These are phyloP conservation scores for Monosporascus sp. DNA, from an alignment of 2,329 filamentous ascomycete species.

Conservation along the genomic window DNA sequence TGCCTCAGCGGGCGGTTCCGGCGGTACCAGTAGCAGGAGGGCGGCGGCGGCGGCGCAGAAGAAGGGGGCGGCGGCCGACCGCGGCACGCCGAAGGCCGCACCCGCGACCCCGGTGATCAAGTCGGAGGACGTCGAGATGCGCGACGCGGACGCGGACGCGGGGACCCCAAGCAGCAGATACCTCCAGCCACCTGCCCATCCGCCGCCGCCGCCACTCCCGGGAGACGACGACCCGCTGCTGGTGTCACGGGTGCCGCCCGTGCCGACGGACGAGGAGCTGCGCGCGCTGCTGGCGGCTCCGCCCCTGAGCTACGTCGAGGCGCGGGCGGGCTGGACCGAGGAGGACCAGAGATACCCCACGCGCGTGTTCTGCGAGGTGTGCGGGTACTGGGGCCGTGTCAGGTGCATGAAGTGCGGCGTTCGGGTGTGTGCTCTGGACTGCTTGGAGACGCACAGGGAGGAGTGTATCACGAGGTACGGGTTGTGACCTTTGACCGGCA, in stretches of 20 bases:
- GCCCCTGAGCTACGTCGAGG: constrained; percentile 64
- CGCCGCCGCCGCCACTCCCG: constrained; percentile 36
- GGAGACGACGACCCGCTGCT: constrained; percentile 55
- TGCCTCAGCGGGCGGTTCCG: constrained; percentile 15
- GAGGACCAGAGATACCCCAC: constrained; percentile 45
- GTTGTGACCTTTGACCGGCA: constrained; percentile 20
- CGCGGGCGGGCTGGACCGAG: constrained; percentile 41
- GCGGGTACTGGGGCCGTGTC: constrained; percentile 76
- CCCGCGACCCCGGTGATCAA: constrained; percentile 9
- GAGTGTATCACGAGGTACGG: constrained; percentile 65
- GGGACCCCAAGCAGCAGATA: background rate
- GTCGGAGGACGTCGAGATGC: constrained; percentile 31
- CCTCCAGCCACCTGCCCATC: constrained; percentile 27
- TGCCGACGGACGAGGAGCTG: constrained; percentile 58
- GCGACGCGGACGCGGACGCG: constrained; percentile 27
- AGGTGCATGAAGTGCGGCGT: constrained; percentile 74
- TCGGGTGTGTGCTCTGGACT: constrained; percentile 71
- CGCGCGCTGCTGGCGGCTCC: constrained; percentile 58
- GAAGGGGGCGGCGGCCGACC: background rate
- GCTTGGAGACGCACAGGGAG: constrained; percentile 66
- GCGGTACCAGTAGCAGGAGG: constrained; percentile 15
- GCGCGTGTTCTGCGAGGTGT: constrained; percentile 70
- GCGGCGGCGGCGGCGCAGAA: constrained; percentile 9
- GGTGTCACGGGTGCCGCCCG: constrained; percentile 49
- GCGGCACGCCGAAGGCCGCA: background rate